Evolutionary conservation across 1,139 yeast genomes (phyloP).

Genomic region (Nadsonia commutata): DNA sequence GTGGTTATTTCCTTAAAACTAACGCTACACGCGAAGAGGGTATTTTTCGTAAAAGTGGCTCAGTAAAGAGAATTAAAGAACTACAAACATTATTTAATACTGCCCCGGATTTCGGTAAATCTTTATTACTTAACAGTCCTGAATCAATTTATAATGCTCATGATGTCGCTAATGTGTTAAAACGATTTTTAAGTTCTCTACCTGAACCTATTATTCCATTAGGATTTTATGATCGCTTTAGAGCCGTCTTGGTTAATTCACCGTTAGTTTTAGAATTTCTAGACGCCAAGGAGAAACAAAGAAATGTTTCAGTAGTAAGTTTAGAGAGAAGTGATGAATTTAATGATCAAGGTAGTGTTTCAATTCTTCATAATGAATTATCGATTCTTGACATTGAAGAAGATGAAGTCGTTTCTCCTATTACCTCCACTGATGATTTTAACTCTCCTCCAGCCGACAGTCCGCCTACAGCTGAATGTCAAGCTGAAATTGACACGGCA

Average conservation of each 20-base stretch:
- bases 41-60: slow-evolving; percentile 84
- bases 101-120: slow-evolving; percentile 81
- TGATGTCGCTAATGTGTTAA: slow-evolving; percentile 82
- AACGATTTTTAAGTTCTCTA: slow-evolving; percentile 71
- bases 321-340: background rate
- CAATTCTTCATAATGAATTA: background rate
- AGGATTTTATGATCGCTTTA: slow-evolving; percentile 56
- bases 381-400: background rate
- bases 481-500: slow-evolving; percentile 46
- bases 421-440: background rate
- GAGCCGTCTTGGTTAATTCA: slow-evolving; percentile 57
- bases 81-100: slow-evolving; percentile 69
- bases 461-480: slow-evolving; percentile 1
- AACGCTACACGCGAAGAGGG: slow-evolving; percentile 61
- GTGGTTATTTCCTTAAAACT: slow-evolving; percentile 72
- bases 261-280: slow-evolving; percentile 47
- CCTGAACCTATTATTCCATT: slow-evolving; percentile 89
- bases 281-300: slow-evolving; percentile 27
- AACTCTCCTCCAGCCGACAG: background rate
- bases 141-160: slow-evolving; percentile 44
- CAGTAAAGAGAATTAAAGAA: slow-evolving; percentile 78
- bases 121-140: slow-evolving; percentile 78
- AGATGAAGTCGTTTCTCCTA: background rate
- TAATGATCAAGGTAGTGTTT: background rate
- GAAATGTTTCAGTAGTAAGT: background rate